Percentiles rank a stretch among this genome's conserved stretches.
Conservation (phyloP, 1,139 yeast genomes). For the Blastobotrys malaysiensis region DNA sequence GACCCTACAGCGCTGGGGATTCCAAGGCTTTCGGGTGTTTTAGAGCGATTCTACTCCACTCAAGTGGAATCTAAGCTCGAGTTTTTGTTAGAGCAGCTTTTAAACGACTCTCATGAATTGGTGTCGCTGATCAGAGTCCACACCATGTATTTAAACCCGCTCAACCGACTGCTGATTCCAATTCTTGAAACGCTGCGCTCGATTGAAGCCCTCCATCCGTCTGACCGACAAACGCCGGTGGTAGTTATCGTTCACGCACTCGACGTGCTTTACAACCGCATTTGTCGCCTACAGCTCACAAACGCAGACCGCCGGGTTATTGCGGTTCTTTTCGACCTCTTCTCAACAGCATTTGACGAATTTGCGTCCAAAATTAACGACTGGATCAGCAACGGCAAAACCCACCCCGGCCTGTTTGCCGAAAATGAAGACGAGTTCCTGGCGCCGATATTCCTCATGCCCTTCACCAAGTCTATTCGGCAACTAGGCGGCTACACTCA, state of each 20-base stretch:
- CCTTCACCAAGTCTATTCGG: neutral
- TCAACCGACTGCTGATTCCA: neutral
- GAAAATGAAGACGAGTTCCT: neutral
- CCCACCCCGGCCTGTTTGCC: neutral
- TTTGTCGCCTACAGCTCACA: neutral
- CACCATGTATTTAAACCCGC: neutral
- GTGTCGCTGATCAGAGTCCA: neutral
- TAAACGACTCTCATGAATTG: neutral
- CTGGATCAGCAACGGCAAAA: neutral
- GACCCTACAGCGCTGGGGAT: neutral
- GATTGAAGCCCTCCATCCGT: neutral
- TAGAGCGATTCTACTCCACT: neutral
- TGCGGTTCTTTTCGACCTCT: neutral
- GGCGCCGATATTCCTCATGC: neutral
- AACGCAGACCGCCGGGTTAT: neutral
- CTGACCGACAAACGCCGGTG: no score
- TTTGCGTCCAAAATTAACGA: neutral
- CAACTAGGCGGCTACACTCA: neutral
- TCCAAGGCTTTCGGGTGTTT: neutral
- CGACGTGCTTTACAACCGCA: neutral
- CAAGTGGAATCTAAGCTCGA: neutral
- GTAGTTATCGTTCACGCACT: neutral
- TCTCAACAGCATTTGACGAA: neutral
- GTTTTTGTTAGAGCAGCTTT: neutral
- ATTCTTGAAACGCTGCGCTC: neutral